Conservation (phyloP, 352 stramenopile genomes). For the Globisporangium alternatum region DNA sequence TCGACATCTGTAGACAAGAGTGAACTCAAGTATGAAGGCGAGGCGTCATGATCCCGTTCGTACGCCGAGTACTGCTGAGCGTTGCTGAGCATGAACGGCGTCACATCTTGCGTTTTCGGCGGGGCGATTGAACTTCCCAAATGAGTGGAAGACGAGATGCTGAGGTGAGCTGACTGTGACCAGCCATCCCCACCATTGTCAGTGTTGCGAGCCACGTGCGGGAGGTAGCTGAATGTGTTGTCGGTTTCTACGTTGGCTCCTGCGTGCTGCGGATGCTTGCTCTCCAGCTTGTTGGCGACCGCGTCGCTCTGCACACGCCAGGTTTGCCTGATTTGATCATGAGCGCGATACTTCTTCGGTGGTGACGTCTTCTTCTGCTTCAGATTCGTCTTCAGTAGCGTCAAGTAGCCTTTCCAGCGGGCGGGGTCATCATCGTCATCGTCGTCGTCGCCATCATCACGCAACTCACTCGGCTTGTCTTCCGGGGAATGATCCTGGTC, state of each 20-base stretch:
- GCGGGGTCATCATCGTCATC: conserved; percentile 8
- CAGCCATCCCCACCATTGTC: background rate
- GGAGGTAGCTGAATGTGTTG: background rate
- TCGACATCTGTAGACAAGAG: background rate
- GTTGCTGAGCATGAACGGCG: conserved; percentile 13
- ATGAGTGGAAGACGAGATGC: background rate
- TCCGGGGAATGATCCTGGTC: background rate
- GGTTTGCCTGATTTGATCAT: conserved; percentile 4
- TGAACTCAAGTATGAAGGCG: background rate
- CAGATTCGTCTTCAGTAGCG: conserved; percentile 31
- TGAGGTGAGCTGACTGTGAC: conserved; percentile 2
- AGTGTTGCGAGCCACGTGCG: background rate
- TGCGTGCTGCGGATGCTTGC: background rate
- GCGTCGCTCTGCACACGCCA: background rate
- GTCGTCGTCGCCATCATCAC: background rate
- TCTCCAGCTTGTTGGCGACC: background rate
- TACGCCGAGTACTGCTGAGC: background rate
- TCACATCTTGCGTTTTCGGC: background rate
- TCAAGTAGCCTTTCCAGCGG: conserved; percentile 38
- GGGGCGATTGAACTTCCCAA: conserved; percentile 7
- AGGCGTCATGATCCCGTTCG: background rate
- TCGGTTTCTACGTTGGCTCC: background rate
- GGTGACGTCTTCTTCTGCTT: conserved; percentile 32
- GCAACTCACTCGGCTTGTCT: background rate
- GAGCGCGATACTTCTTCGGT: conserved; percentile 16